Conservation (phyloP, 2,329 filamentous ascomycete species). For the Escovopsis sp. region DNA sequence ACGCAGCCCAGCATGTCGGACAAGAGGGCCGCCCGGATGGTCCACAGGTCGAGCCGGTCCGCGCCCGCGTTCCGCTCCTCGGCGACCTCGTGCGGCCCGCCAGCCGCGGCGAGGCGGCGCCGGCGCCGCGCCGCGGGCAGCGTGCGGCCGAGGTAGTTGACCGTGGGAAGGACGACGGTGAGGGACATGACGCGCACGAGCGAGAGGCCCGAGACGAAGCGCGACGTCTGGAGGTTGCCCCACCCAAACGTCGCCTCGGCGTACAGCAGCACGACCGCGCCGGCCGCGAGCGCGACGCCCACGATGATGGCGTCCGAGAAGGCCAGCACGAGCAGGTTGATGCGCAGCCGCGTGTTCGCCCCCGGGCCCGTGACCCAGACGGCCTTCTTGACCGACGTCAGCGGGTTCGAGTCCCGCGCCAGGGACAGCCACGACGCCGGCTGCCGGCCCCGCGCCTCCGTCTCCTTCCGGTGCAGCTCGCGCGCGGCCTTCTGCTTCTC, state of each 20-base stretch:
- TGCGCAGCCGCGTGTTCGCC: constrained; percentile 43
- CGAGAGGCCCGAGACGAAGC: constrained; percentile 71
- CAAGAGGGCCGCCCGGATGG: constrained; percentile 60
- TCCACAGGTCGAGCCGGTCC: constrained; percentile 60
- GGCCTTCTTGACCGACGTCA: constrained; percentile 57
- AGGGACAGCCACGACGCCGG: constrained; percentile 16
- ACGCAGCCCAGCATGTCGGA: constrained; percentile 64
- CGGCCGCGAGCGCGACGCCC: constrained; percentile 64
- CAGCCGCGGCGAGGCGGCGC: constrained; percentile 20
- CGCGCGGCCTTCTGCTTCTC: constrained; percentile 55
- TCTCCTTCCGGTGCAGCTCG: constrained; percentile 44
- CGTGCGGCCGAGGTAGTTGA: constrained; percentile 61
- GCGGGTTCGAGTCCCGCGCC: constrained; percentile 44
- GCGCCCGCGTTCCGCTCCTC: constrained; percentile 49
- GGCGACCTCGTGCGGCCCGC: neutral
- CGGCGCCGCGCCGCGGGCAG: constrained; percentile 30
- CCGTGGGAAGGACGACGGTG: constrained; percentile 56
- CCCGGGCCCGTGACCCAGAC: constrained; percentile 58
- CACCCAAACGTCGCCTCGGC: constrained; percentile 67
- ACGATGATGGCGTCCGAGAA: constrained; percentile 71
- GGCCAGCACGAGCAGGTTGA: constrained; percentile 72
- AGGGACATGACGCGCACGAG: constrained; percentile 61
- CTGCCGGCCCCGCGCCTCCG: constrained; percentile 20
- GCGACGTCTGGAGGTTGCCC: constrained; percentile 65
- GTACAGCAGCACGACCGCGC: constrained; percentile 75